Evolutionary conservation across 2,329 filamentous ascomycete species (phyloP).

Genomic region (Fusarium begoniae): DNA sequence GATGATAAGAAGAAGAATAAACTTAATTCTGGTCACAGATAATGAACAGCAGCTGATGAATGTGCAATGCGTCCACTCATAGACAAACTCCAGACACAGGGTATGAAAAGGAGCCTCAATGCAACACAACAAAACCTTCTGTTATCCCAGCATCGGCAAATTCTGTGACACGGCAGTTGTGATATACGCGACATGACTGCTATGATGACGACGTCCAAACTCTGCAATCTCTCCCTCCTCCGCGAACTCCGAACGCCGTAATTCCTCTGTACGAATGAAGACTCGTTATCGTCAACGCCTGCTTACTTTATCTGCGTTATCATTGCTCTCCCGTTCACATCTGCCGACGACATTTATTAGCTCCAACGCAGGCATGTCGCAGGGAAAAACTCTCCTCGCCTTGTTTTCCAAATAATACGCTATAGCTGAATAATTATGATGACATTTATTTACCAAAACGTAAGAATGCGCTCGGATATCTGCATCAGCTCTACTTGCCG

Average conservation of each 20-base stretch:
- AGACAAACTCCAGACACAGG: neutral
- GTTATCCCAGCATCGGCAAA: neutral
- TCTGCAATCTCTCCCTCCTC: neutral
- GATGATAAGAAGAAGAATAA: neutral
- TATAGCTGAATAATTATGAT: neutral
- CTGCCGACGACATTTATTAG: slow-evolving; percentile 26
- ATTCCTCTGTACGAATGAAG: neutral
- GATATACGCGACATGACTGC: neutral
- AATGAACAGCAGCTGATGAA: neutral
- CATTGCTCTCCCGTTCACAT: slow-evolving; percentile 33
- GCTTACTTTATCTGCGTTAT: neutral
- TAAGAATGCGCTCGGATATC: fast-evolving
- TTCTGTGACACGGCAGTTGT: neutral
- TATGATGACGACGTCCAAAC: neutral
- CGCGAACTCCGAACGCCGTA: neutral
- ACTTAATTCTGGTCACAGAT: neutral
- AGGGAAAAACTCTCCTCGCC: slow-evolving; percentile 27
- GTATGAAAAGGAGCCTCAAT: neutral
- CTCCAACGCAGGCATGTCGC: slow-evolving; percentile 19
- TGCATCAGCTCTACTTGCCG: slow-evolving; percentile 23
- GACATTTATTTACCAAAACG: neutral
- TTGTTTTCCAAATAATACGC: fast-evolving
- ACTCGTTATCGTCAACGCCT: neutral
- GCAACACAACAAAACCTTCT: neutral
- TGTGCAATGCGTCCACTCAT: neutral